Conservation (phyloP, 495 filamentous ascomycete genomes). For the Xylaria curta region DNA sequence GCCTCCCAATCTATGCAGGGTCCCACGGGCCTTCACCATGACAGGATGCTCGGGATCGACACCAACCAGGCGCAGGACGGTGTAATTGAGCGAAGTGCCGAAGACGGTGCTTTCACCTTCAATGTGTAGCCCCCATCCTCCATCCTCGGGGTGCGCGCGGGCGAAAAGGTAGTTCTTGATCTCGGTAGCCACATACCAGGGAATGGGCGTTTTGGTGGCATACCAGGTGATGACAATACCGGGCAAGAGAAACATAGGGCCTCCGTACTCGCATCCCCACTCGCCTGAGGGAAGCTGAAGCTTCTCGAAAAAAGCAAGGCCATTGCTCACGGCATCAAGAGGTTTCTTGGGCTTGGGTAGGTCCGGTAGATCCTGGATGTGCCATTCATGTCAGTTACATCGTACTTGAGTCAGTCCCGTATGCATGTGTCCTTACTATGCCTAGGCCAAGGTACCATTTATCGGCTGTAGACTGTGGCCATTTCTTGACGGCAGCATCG, state of each 20-base stretch:
- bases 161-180: slow-evolving; percentile 94
- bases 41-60: slow-evolving; percentile 81
- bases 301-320: slow-evolving; percentile 85
- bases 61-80: slow-evolving; percentile 84
- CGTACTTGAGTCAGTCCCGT: slow-evolving; percentile 10
- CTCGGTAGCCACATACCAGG: slow-evolving; percentile 79
- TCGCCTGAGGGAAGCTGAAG: slow-evolving; percentile 88
- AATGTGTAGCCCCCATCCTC: slow-evolving; percentile 96
- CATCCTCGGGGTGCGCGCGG: slow-evolving; percentile 84
- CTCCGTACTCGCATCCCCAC: slow-evolving; percentile 98
- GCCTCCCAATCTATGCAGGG: slow-evolving; percentile 85
- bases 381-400: neutral
- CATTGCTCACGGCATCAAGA: slow-evolving; percentile 79
- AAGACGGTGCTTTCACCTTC: slow-evolving; percentile 94
- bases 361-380: slow-evolving; percentile 68
- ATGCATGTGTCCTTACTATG: slow-evolving; percentile 53
- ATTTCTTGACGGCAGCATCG: slow-evolving; percentile 73
- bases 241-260: slow-evolving; percentile 84
- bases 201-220: slow-evolving; percentile 87
- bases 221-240: slow-evolving; percentile 88
- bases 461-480: slow-evolving; percentile 86
- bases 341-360: slow-evolving; percentile 74
- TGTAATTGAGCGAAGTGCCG: slow-evolving; percentile 90
- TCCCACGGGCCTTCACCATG: slow-evolving; percentile 85
- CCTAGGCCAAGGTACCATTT: slow-evolving; percentile 81